These are phyloP conservation scores for Boletus reticuloceps DNA, from an alignment of 768 basidiomycete genomes.

Conservation along the genomic window DNA sequence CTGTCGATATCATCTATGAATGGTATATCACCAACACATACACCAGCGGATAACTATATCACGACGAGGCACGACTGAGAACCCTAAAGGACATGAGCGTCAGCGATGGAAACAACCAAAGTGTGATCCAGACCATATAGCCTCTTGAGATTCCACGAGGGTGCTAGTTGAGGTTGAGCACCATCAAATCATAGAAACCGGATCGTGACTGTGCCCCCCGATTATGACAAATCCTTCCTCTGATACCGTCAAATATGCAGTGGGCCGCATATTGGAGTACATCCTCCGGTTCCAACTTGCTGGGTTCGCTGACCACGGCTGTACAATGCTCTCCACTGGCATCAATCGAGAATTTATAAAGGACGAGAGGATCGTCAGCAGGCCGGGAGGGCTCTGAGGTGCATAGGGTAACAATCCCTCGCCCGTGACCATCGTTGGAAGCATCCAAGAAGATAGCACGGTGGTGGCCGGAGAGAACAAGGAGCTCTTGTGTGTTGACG, in stretches of 20 bases:
- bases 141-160: background rate
- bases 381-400: background rate
- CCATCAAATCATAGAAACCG: constrained; percentile 8
- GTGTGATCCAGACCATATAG: background rate
- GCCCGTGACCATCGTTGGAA: constrained; percentile 15
- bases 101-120: background rate
- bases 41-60: background rate
- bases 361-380: background rate
- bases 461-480: constrained; percentile 13
- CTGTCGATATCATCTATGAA: background rate
- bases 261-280: background rate
- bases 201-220: background rate
- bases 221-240: constrained; percentile 19
- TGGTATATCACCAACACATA: background rate
- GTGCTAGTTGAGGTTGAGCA: constrained; percentile 13
- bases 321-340: constrained; percentile 16
- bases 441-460: constrained; percentile 2
- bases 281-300: constrained; percentile 5
- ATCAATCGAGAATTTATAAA: constrained; percentile 21
- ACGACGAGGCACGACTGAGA: background rate
- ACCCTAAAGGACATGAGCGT: background rate
- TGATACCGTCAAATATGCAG: constrained; percentile 15
- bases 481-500: constrained; percentile 10
- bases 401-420: constrained; percentile 15
- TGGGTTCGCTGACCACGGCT: constrained; percentile 12